Evolutionary conservation across 768 basidiomycete species (phyloP).

Genomic region (Amanita muscaria): DNA sequence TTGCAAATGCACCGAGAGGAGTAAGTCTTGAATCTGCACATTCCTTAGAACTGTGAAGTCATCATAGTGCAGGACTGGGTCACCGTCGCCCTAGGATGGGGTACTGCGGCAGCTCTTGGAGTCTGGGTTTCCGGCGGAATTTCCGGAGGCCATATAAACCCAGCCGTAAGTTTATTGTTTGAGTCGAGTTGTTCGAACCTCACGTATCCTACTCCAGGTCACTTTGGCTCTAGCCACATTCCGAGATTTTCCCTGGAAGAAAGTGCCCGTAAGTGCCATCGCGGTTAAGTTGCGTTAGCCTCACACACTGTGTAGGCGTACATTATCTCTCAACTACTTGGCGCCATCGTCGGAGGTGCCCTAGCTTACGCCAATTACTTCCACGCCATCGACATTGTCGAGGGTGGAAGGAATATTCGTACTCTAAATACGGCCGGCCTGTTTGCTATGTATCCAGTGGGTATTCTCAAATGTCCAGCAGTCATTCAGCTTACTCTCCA

Average conservation of each 20-base stretch:
- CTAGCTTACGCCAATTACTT: slow-evolving; percentile 61
- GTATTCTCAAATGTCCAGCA: slow-evolving; percentile 14
- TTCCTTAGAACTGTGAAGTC: background rate
- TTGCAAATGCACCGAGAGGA: slow-evolving; percentile 43
- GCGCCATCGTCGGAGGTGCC: slow-evolving; percentile 51
- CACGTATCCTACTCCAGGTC: slow-evolving; percentile 29
- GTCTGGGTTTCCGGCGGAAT: slow-evolving; percentile 60
- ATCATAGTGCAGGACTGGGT: slow-evolving; percentile 2
- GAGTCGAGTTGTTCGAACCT: background rate
- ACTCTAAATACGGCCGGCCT: slow-evolving; percentile 49
- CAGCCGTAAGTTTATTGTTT: slow-evolving; percentile 37
- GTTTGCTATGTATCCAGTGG: slow-evolving; percentile 54
- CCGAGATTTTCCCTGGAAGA: slow-evolving; percentile 72
- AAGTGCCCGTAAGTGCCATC: slow-evolving; percentile 46
- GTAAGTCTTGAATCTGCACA: slow-evolving; percentile 28
- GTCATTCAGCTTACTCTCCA: background rate
- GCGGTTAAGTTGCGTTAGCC: background rate
- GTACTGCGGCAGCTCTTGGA: slow-evolving; percentile 50
- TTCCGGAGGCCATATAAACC: slow-evolving; percentile 72
- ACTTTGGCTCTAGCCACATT: slow-evolving; percentile 62
- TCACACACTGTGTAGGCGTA: slow-evolving; percentile 26
- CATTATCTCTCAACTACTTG: slow-evolving; percentile 56
- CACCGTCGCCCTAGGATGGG: slow-evolving; percentile 39
- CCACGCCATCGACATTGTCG: slow-evolving; percentile 58
- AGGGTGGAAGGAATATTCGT: slow-evolving; percentile 46